Evolutionary conservation across 1,139 yeast species (phyloP), one percentile per base, ranked within the genome.

Genomic region (Debaryomycetaceae sp.): DNA sequence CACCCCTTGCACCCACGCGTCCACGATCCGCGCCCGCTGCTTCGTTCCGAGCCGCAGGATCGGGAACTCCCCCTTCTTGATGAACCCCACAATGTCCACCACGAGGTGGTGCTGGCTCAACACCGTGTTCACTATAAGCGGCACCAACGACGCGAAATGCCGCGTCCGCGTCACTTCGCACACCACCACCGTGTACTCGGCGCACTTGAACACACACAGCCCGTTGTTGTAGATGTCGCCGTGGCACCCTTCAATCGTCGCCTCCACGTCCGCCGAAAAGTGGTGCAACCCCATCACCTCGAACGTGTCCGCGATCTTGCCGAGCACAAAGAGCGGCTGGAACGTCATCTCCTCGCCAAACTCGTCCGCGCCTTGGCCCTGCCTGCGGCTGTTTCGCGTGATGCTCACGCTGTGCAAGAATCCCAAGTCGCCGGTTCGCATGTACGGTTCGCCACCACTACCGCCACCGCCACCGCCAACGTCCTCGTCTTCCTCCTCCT

Each of bases 361-460:
- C 14, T 71, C 56, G 4, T 61, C 52, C 3, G 57, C 55, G 4
- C 68, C 70, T 14, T 57, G 53, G 7, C 45, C 43, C 25, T 66
- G 67, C 5, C 58, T 47, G 28, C 65, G 55, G 3, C 64, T 29
- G 29, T 59, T 69, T 37, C 62, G 60, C n/a, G 68, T 56, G 15
- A 64, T 54, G 5, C 68, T 55, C 7, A 82, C 74, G 20, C 77
- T 79, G 46, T 86, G 95, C 35, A 90, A 62, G 49, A 90, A 90
- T 0, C 99, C 99, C 25, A 90, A 61, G 46, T 90, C 96, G 1
- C 97, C 98, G 0, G 98, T 90, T 40, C 98, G 67, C 35, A 83
- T 60, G 49, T 83, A 92, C 1, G 69, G 62, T 43, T 79, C 77
- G 19, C 85, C 90, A n/a, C n/a, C n/a, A n/a, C n/a, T n/a, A n/a